Evolutionary conservation across 495 filamentous ascomycete genomes (phyloP).

Genomic region (Rostrohypoxylon terebratum): DNA sequence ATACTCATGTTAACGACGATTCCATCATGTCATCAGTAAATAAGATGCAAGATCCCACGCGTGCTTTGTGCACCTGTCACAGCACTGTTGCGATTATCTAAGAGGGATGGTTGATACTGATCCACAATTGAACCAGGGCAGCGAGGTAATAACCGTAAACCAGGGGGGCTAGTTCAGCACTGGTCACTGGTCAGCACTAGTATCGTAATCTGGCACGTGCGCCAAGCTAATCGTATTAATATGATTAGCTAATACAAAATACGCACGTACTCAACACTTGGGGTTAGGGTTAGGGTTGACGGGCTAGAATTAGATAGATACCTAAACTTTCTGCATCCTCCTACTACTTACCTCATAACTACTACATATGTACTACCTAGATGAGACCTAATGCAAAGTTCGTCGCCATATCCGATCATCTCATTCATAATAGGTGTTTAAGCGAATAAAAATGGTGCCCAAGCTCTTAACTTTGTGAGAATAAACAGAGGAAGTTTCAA

Average conservation of each 20-base stretch:
- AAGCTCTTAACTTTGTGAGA: no score
- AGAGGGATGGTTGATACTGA: not conserved
- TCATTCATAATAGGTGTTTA: not conserved
- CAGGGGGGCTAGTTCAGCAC: conserved; percentile 1
- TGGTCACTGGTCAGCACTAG: not conserved
- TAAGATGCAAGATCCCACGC: conserved; percentile 1
- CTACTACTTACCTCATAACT: not conserved
- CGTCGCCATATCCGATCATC: no score
- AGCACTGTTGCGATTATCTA: not conserved
- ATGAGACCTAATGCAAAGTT: no score
- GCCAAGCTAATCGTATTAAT: not conserved
- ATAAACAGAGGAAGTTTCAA: no score
- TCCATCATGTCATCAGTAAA: conserved; percentile 14
- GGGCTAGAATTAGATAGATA: not conserved
- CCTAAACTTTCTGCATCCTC: not conserved
- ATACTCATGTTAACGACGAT: conserved; percentile 30
- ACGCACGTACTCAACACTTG: not conserved
- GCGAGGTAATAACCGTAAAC: not conserved
- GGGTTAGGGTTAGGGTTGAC: not conserved
- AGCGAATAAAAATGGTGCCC: not conserved
- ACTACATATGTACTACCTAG: no score
- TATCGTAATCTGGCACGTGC: conserved; percentile 9
- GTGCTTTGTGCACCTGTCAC: conserved; percentile 5
- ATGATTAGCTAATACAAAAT: not conserved
- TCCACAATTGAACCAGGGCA: not conserved